Base-by-base conservation (phyloP, 1,284 basidiomycete genomes). In the Sanghuangporus sanghuang region DNA sequence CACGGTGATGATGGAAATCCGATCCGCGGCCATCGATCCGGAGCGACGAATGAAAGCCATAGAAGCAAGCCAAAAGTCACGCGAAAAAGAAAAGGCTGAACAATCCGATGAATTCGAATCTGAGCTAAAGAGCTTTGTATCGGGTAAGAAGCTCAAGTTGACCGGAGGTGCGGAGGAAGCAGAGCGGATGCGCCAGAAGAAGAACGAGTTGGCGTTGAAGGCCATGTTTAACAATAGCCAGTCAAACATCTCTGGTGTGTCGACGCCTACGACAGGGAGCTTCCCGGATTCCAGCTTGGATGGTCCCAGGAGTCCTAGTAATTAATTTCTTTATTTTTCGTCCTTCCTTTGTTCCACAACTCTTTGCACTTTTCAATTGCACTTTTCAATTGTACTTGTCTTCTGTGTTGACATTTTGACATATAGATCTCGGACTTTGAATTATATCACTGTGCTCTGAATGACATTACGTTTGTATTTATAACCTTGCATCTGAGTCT, bases 101-200 rank as follows among this genome's bases (percentile, higher is more conserved):
- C 79, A 83, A 59, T 81, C 86, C 38, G 89, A 94, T 73, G 94
- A 93, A 69, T 87, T 97, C 74, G 85, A 92, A 68, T 78, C 82
- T 14, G 95, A 97, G 78, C 72, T 98, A 65, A 77, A 78, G 36
- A 92, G 89, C 3, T 97, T 96, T 74, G 93, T 97, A 53, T 81
- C 78, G 1, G 85, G 86, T 61, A 90, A 90, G 78, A 95, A 89
- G 77, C 76, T 98, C 73, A 92, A 87, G 79, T 91, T 94, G 91
- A 98, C 95, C 21, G 95, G 95, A 53, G 95, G 95, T 6, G 89
- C 93, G 23, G 95, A 96, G 73, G 95, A 97, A 78, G 83, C 81
- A 14, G 95, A 97, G 76, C 80, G 95, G 54, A 81, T 95, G 68
- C 79, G 95, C 67, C 90, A 93, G 79, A 85, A 85, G 72, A 81